Base-by-base conservation (phyloP, 139 green algal genomes). In the Coccomyxa sp. region DNA sequence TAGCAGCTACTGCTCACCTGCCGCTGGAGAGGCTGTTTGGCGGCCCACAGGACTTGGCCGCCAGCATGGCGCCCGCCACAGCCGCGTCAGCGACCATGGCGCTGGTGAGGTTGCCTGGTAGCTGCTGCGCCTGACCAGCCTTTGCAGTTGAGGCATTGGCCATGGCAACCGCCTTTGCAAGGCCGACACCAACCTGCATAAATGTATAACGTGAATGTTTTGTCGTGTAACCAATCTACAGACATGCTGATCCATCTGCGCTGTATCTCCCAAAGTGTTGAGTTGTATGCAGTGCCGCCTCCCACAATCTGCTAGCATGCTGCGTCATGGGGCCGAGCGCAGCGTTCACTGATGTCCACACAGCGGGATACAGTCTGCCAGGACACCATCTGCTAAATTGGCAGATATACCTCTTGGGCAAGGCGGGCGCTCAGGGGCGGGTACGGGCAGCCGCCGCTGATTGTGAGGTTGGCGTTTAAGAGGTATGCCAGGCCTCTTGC, bases 391-490 rank as follows among this genome's bases (percentile, higher is more conserved):
- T 18, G 50, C 5, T 7, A 64, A 64, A 64, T 18, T 22, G 27
- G 5, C n/a, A 64, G 50, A 7, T 22, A 64, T 18, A 64, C 50
- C 50, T 64, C 18, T 18, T 64, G 18, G 27, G 50, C 27, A 22
- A 64, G 27, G 50, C 27, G 27, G 18, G 27, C 64, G 35, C 24
- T 36, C 10, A 38, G 64, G 29, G 64, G 64, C 27, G 64, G 64
- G 29, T 38, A 18, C 12, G 64, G 64, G 64, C 64, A 71, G 64
- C 64, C 64, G 64, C 64, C 64, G 64, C 64, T 36, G n/a, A 71
- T 14, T 34, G 64, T 71, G 29, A 71, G 64, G n/a, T 71, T 71
- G 64, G 27, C 29, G 64, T 71, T 71, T 10, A 71, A 29, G 24
- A 71, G 27, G 64, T 71, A 71, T 2, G 29, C 64, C 64, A 71